Percentiles rank a stretch among this genome's conserved stretches.
These are phyloP conservation scores for Ceratobasidium sp. DNA, from an alignment of 1,284 basidiomycete species.

Conservation along the genomic window DNA sequence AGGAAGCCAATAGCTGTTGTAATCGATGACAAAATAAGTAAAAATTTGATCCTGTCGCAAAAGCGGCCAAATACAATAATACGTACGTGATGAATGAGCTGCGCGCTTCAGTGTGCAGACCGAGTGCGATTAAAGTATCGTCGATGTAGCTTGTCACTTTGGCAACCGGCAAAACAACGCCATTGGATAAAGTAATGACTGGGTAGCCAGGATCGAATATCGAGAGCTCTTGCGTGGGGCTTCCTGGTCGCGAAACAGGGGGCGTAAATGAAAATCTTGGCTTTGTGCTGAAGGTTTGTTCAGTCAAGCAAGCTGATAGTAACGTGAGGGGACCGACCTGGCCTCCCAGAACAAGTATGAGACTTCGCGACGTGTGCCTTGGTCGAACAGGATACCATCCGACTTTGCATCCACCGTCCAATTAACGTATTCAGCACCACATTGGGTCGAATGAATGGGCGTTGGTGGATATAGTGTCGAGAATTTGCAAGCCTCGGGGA, in stretches of 20 bases:
- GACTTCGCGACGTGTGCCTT: conserved; percentile 44
- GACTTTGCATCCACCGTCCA: conserved; percentile 48
- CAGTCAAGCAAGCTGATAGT: conserved; percentile 46
- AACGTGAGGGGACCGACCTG: conserved; percentile 41
- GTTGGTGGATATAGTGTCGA: conserved; percentile 45
- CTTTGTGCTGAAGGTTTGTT: neutral
- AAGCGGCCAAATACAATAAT: too few relatives aligned
- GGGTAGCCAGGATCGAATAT: conserved; percentile 41
- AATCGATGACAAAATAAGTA: too few relatives aligned
- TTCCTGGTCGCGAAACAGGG: neutral
- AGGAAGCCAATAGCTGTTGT: conserved; percentile 52
- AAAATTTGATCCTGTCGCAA: too few relatives aligned
- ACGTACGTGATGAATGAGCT: conserved; percentile 57
- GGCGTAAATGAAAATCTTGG: neutral
- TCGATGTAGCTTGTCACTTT: conserved; percentile 52
- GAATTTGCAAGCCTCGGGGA: conserved; percentile 45
- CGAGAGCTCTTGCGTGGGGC: conserved; percentile 47
- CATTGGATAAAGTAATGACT: conserved; percentile 44
- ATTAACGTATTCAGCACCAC: conserved; percentile 40
- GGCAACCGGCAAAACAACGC: conserved; percentile 48
- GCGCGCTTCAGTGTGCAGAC: conserved; percentile 54
- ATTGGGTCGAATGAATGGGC: neutral
- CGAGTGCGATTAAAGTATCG: conserved; percentile 48
- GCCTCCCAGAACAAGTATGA: conserved; percentile 53
- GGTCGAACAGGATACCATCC: conserved; percentile 47